Evolutionary conservation across 106 monocot genomes (phyloP).

Genomic region (Apostasia shenzhenica): DNA sequence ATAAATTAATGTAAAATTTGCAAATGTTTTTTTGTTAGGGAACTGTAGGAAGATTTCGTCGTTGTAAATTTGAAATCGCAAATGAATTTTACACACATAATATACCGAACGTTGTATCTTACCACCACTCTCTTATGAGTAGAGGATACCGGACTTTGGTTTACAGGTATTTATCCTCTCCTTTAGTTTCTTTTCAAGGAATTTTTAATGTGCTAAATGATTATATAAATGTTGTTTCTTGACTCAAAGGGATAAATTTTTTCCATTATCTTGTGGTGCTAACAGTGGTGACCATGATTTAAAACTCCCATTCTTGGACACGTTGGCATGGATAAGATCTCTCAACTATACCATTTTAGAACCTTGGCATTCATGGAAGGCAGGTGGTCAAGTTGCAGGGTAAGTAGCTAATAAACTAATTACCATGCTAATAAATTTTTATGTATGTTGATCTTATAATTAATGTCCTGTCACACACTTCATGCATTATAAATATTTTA

Average conservation of each 20-base stretch:
- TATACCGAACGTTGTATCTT: constrained; percentile 1
- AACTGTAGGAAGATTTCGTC: constrained; percentile 5
- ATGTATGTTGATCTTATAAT: no score
- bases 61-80: constrained; percentile 6
- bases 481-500: no score
- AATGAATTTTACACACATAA: not conserved
- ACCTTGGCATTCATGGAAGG: constrained; percentile 17
- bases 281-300: constrained; percentile 7
- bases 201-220: no score
- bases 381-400: constrained; percentile 35
- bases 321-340: constrained; percentile 5
- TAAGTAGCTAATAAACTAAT: not conserved
- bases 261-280: no score
- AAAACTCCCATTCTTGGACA: not conserved
- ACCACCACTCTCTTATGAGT: constrained; percentile 9
- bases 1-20: no score
- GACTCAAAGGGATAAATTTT: no score
- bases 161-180: constrained; percentile 2
- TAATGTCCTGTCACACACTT: no score
- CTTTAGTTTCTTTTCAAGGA: no score
- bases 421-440: no score
- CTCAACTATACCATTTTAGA: constrained; percentile 8
- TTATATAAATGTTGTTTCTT: no score
- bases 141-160: constrained; percentile 15
- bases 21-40: not conserved